Conservation (phyloP, 78 protist genomes). For the Monosiga brevicollis region DNA sequence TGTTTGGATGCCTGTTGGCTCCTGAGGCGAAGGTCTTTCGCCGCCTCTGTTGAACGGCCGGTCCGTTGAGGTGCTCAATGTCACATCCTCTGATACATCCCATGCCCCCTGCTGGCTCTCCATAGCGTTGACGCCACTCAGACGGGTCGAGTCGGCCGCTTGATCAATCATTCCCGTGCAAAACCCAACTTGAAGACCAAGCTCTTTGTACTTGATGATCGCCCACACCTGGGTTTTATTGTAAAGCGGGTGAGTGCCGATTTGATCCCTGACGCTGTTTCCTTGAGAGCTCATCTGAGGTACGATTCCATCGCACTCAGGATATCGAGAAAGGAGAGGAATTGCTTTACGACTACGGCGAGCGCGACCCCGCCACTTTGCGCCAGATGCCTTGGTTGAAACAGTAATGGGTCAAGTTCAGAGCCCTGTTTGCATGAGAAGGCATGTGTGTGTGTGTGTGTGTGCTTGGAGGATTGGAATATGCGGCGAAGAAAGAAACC, state of each 20-base stretch:
- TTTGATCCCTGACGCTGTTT: too few relatives aligned
- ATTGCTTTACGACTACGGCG: slow-evolving; percentile 28
- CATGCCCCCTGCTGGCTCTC: not conserved
- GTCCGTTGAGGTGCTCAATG: not conserved
- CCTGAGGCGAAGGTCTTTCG: not conserved
- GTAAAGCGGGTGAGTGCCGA: too few relatives aligned
- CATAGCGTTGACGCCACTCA: slow-evolving; percentile 23
- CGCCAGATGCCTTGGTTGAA: slow-evolving; percentile 10
- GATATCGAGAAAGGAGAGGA: slow-evolving; percentile 19
- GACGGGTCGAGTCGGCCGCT: slow-evolving; percentile 12
- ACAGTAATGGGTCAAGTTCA: too few relatives aligned
- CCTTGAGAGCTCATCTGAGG: too few relatives aligned
- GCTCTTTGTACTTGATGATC: not conserved
- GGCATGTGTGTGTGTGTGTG: too few relatives aligned
- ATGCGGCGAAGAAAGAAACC: too few relatives aligned
- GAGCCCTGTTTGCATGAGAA: too few relatives aligned
- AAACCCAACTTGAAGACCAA: not conserved
- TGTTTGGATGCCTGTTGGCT: not conserved
- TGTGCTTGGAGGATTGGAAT: too few relatives aligned
- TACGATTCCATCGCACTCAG: too few relatives aligned
- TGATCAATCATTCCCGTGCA: slow-evolving; percentile 11
- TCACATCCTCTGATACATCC: not conserved
- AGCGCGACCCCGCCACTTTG: not conserved
- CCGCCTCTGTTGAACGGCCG: not conserved
- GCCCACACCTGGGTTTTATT: slow-evolving; percentile 15